phyloP scores from a whole-genome alignment of 345 rosid species.

The Nephelium lappaceum region DNA sequence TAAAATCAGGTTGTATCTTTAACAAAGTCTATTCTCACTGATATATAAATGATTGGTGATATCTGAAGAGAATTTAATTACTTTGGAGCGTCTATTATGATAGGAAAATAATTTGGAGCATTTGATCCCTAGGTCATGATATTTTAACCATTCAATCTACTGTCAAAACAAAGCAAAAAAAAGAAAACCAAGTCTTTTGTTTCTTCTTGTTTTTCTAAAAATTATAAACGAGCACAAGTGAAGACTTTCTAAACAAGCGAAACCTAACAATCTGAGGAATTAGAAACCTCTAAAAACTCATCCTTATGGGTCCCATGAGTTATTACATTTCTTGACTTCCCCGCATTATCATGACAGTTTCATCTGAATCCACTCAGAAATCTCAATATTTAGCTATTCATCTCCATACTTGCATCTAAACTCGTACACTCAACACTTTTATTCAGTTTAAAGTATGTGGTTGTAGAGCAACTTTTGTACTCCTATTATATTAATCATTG shows the following conservation, averaged over 20 bases:
- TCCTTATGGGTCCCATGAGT: not conserved
- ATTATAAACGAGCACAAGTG: not conserved
- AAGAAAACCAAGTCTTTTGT: not conserved
- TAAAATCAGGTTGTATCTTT: not conserved
- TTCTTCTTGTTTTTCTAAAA: not conserved
- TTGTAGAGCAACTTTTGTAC: conserved; percentile 3
- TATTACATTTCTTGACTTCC: not conserved
- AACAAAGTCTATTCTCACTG: not conserved
- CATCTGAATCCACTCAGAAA: not conserved
- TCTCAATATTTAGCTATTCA: not conserved
- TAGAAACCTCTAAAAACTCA: not conserved
- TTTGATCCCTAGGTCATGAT: not conserved
- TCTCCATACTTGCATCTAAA: not conserved
- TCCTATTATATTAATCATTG: not conserved
- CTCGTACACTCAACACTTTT: not conserved
- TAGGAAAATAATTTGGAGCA: not conserved
- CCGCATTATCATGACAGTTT: not conserved
- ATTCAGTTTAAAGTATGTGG: not conserved
- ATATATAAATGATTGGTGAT: not conserved
- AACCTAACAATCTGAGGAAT: not conserved
- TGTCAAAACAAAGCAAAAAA: not conserved
- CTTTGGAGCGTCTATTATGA: not conserved
- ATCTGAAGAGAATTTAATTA: not conserved
- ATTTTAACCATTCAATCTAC: not conserved
- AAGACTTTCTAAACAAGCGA: not conserved